A percentile compares a stretch with the other conserved stretches of the same genome.
phyloP scores from a whole-genome alignment of 1,284 basidiomycete species.

The Golubevia sp. region DNA sequence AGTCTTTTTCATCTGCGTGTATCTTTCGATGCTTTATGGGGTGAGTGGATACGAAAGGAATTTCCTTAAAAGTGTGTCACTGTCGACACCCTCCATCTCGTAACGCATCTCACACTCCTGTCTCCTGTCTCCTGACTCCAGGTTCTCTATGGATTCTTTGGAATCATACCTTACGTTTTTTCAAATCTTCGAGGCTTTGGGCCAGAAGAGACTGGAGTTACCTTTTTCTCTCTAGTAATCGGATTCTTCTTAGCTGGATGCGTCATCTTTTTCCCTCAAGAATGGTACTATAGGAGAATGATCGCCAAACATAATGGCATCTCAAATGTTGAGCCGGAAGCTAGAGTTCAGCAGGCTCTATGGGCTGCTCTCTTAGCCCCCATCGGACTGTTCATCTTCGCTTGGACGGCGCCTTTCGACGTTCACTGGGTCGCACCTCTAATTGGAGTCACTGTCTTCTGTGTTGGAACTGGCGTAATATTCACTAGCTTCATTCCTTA shows the following conservation, averaged over 20 bases:
- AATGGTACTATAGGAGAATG: slow-evolving; percentile 14
- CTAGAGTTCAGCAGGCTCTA: not conserved
- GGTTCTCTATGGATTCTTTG: slow-evolving; percentile 32
- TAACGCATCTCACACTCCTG: too few species aligned
- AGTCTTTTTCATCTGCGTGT: slow-evolving; percentile 24
- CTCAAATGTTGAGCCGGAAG: not conserved
- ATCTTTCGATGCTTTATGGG: slow-evolving; percentile 24
- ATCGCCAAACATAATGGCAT: slow-evolving; percentile 7
- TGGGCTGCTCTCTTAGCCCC: not conserved
- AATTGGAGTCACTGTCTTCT: slow-evolving; percentile 20
- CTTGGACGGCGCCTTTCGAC: not conserved
- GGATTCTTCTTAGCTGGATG: slow-evolving; percentile 17
- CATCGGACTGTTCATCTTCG: not conserved
- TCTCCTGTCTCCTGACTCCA: not conserved
- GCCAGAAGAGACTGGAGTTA: slow-evolving; percentile 19
- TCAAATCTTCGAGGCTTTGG: slow-evolving; percentile 19
- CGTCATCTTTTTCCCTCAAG: slow-evolving; percentile 18
- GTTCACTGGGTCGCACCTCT: slow-evolving; percentile 25
- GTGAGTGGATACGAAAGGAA: too few species aligned
- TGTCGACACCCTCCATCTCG: too few species aligned
- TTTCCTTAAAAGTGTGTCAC: too few species aligned
- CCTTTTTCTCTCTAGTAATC: slow-evolving; percentile 23
- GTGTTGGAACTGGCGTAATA: slow-evolving; percentile 20
- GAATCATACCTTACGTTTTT: slow-evolving; percentile 26
- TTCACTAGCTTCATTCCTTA: slow-evolving; percentile 27